Conservation (phyloP, 768 basidiomycete species). For the Sarcomyxa edulis region DNA sequence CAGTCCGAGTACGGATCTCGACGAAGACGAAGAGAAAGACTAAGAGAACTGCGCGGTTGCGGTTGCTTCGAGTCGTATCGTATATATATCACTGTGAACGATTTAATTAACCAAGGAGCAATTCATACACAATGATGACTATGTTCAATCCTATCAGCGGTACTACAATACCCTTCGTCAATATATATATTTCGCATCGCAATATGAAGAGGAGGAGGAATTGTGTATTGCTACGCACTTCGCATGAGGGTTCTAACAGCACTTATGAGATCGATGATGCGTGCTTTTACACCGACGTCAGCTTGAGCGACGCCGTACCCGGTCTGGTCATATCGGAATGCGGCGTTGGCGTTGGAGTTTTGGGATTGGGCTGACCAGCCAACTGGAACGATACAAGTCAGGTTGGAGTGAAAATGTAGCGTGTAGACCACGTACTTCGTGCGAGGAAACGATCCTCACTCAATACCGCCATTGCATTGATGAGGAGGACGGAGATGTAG, state of each 20-base stretch:
- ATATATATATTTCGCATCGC: constrained; percentile 5
- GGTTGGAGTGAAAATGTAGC: constrained; percentile 4
- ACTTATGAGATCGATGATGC: constrained; percentile 87
- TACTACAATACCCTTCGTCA: no score
- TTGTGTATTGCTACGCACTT: constrained; percentile 72
- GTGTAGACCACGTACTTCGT: constrained; percentile 53
- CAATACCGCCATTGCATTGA: constrained; percentile 93
- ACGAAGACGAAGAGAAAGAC: no score
- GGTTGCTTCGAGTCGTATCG: no score
- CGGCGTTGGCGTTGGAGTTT: constrained; percentile 41
- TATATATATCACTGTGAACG: no score
- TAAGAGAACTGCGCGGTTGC: no score
- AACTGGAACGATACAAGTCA: constrained; percentile 43
- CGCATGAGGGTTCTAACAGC: constrained; percentile 96
- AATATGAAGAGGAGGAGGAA: constrained; percentile 3
- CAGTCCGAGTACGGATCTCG: background rate
- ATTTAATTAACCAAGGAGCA: constrained; percentile 49
- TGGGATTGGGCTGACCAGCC: constrained; percentile 79
- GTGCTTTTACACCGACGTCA: constrained; percentile 75
- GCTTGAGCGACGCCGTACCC: constrained; percentile 48
- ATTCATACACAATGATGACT: constrained; percentile 81
- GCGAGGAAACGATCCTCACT: constrained; percentile 96
- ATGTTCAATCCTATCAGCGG: constrained; percentile 88
- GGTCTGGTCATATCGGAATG: constrained; percentile 64
- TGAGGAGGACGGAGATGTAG: constrained; percentile 81